Conservation (phyloP, 306 rosid genomes). For the Lathyrus oleraceus region DNA sequence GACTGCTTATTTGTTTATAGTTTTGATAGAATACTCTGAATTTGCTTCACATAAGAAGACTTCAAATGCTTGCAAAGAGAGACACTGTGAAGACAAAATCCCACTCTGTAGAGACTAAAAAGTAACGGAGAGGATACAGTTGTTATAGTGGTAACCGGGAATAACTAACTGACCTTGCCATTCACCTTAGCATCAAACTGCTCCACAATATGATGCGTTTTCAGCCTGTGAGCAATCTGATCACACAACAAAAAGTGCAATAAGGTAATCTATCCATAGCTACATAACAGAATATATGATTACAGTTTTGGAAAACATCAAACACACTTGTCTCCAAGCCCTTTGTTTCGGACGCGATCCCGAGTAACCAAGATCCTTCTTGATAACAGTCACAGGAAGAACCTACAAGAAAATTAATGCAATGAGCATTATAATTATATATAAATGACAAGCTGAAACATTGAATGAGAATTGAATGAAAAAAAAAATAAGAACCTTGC, state of each 20-base stretch:
- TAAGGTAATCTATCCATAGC: constrained; percentile 7
- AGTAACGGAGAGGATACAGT: background rate
- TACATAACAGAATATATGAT: constrained; percentile 7
- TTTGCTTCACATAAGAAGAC: background rate
- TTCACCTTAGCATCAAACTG: constrained; percentile 86
- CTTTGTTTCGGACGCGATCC: constrained; percentile 60
- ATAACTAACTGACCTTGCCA: constrained; percentile 69
- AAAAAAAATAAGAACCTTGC: constrained; percentile 52
- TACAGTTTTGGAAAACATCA: constrained; percentile 27
- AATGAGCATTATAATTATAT: constrained; percentile 24
- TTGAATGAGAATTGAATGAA: constrained; percentile 12
- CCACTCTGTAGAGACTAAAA: background rate
- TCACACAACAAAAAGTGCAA: constrained; percentile 21
- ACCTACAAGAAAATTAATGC: constrained; percentile 55
- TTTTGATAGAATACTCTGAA: background rate
- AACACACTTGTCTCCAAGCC: constrained; percentile 74
- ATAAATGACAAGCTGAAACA: background rate
- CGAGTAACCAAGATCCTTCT: constrained; percentile 78
- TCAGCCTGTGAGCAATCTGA: constrained; percentile 67
- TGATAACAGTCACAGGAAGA: constrained; percentile 74
- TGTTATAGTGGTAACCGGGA: background rate
- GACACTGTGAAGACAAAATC: background rate
- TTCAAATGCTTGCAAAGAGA: background rate
- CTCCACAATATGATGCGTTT: constrained; percentile 57
- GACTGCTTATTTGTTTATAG: background rate